phyloP scores from a whole-genome alignment of 2,329 filamentous ascomycete species.

The Dactylonectria estremocensis region DNA sequence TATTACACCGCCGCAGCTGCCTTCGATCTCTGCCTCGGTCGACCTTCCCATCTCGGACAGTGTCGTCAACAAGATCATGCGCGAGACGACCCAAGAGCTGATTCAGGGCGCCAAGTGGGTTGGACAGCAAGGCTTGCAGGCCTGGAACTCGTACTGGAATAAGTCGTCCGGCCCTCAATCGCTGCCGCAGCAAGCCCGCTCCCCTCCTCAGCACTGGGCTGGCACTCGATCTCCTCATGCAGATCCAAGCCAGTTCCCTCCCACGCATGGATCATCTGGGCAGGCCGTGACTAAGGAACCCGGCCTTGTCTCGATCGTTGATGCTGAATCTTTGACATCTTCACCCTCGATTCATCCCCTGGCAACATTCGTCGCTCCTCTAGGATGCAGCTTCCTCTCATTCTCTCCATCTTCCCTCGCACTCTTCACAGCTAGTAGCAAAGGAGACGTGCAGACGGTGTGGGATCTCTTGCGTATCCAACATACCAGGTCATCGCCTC shows the following conservation, averaged over 20 bases:
- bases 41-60: constrained; percentile 82
- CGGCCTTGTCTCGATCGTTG: constrained; percentile 81
- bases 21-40: constrained; percentile 75
- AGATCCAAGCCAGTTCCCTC: constrained; percentile 75
- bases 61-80: constrained; percentile 82
- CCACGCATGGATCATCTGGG: constrained; percentile 78
- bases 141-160: constrained; percentile 88
- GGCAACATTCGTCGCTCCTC: constrained; percentile 78
- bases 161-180: constrained; percentile 60
- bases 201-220: constrained; percentile 66
- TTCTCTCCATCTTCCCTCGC: constrained; percentile 82
- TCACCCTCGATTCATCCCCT: constrained; percentile 72
- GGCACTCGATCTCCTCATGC: constrained; percentile 60
- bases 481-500: constrained; percentile 72
- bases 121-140: constrained; percentile 82
- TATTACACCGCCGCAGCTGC: constrained; percentile 78
- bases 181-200: constrained; percentile 62
- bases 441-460: constrained; percentile 86
- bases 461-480: constrained; percentile 83
- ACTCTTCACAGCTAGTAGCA: constrained; percentile 84
- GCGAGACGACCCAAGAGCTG: constrained; percentile 84
- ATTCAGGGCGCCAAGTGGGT: constrained; percentile 84
- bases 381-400: constrained; percentile 86
- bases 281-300: constrained; percentile 75
- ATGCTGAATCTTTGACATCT: constrained; percentile 73